These are phyloP conservation scores for Excoecaria cochinchinensis DNA, from an alignment of 345 rosid species.

Conservation along the genomic window DNA sequence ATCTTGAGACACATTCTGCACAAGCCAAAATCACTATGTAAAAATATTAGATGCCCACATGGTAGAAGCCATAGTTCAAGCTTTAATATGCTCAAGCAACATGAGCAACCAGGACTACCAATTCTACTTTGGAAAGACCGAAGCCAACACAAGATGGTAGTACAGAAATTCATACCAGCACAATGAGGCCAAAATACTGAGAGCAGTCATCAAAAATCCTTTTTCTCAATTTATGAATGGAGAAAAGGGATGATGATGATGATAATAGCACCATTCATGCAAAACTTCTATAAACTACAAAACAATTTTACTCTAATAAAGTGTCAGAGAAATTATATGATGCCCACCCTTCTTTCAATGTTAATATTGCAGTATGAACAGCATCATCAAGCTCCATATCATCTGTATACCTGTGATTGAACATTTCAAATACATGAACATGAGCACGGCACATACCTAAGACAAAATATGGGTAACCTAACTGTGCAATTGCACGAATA, in stretches of 20 bases:
- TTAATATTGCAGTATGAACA: constrained; percentile 90
- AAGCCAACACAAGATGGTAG: background rate
- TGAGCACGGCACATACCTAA: background rate
- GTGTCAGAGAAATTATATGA: background rate
- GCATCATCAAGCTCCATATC: constrained; percentile 99
- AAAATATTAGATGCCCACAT: background rate
- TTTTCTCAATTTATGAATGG: background rate
- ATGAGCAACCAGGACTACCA: background rate
- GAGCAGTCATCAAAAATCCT: background rate
- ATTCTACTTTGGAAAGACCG: background rate
- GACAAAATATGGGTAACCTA: background rate
- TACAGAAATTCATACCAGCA: background rate
- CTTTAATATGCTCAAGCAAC: background rate
- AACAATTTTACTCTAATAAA: background rate
- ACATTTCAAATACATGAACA: background rate
- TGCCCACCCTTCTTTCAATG: constrained; percentile 89
- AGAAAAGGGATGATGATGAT: too few relatives aligned
- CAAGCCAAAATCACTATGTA: background rate
- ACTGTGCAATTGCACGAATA: background rate
- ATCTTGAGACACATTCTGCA: background rate
- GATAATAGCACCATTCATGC: background rate
- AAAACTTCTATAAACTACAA: background rate
- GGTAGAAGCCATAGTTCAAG: background rate
- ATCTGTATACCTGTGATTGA: constrained; percentile 62
- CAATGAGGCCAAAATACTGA: background rate